phyloP scores from a whole-genome alignment of 179 eudicot species.

The Spergularia azorica region DNA sequence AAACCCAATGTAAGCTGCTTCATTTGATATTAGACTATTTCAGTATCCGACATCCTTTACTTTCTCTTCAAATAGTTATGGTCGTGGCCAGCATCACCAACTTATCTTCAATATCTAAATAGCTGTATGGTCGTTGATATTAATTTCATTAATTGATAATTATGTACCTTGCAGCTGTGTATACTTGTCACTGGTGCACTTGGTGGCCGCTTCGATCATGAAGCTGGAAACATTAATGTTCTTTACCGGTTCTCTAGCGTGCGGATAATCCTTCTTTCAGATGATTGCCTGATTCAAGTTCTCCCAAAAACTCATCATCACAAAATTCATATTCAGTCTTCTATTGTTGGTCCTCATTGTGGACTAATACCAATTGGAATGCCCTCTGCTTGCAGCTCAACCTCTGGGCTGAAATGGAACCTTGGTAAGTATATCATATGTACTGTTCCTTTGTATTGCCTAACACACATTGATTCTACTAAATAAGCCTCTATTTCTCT shows the following conservation, averaged over 20 bases:
- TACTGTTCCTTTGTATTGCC: neutral
- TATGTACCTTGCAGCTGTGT: slow-evolving; percentile 54
- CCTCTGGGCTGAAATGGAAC: slow-evolving; percentile 90
- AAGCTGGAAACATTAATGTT: slow-evolving; percentile 85
- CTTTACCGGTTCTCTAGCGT: slow-evolving; percentile 61
- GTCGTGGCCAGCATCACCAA: neutral
- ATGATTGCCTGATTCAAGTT: slow-evolving; percentile 86
- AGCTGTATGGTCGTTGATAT: neutral
- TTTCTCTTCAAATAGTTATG: neutral
- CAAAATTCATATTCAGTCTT: slow-evolving; percentile 62
- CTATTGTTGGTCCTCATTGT: slow-evolving; percentile 93
- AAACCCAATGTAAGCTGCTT: slow-evolving; percentile 57
- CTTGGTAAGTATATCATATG: slow-evolving; percentile 58
- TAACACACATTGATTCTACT: neutral
- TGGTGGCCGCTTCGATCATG: slow-evolving; percentile 97
- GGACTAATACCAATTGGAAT: slow-evolving; percentile 79
- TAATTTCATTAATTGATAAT: neutral
- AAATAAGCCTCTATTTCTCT: neutral
- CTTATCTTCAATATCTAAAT: neutral
- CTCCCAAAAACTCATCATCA: slow-evolving; percentile 73
- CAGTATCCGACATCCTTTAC: neutral
- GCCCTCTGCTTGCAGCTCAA: slow-evolving; percentile 61
- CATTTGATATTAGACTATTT: neutral
- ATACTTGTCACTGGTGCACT: slow-evolving; percentile 86
- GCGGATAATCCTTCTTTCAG: slow-evolving; percentile 75